Conservation (phyloP, 352 stramenopile species). For the Globisporangium iwayamae region DNA sequence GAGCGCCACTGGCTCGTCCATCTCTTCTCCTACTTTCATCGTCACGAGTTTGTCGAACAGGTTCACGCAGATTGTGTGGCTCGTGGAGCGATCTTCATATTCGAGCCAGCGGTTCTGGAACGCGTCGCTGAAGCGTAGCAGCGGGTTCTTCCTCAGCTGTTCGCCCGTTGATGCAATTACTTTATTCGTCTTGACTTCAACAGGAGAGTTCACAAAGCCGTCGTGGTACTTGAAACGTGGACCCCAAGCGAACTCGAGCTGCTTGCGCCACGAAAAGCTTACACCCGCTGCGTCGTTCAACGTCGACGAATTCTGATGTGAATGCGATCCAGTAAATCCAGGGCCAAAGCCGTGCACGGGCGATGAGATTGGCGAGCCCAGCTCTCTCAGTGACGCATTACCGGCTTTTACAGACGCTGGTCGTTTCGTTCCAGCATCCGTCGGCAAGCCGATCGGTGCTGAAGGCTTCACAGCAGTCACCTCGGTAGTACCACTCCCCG, state of each 20-base stretch:
- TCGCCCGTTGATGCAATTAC: not conserved
- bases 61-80: conserved; percentile 44
- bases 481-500: not conserved
- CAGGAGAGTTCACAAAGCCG: conserved; percentile 10
- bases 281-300: conserved; percentile 24
- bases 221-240: conserved; percentile 48
- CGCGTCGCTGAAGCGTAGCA: conserved; percentile 43
- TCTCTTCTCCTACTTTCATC: conserved; percentile 34
- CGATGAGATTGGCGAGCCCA: conserved; percentile 13
- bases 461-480: not conserved
- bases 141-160: conserved; percentile 27
- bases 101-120: conserved; percentile 46
- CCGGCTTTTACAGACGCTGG: conserved; percentile 1
- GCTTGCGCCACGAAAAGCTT: conserved; percentile 51
- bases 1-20: conserved; percentile 51
- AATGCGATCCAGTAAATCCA: conserved; percentile 7
- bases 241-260: conserved; percentile 53
- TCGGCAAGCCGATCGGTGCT: not conserved
- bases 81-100: conserved; percentile 55
- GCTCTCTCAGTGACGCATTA: conserved; percentile 11
- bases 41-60: conserved; percentile 45
- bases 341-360: conserved; percentile 15
- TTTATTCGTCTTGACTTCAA: not conserved
- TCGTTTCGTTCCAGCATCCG: conserved; percentile 2
- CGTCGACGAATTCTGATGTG: conserved; percentile 19